phyloP scores from a whole-genome alignment of 352 stramenopile genomes.

The Hyaloperonospora arabidopsidis region DNA sequence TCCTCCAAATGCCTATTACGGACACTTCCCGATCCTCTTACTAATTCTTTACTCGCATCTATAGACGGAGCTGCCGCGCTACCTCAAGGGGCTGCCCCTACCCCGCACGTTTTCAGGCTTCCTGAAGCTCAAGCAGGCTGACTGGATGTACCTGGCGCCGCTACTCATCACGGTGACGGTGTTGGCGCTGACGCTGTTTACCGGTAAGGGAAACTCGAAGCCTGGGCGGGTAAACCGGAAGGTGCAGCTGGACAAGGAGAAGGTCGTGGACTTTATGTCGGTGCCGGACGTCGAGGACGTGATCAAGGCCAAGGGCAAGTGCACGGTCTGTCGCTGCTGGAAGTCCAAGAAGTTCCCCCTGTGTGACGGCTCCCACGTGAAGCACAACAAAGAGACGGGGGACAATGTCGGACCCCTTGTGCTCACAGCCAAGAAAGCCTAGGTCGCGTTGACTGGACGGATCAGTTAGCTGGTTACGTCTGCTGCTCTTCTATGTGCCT shows the following conservation, averaged over 20 bases:
- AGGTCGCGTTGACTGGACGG: conserved; percentile 2
- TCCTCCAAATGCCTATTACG: neutral
- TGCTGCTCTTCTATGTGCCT: no score
- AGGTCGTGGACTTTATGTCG: conserved; percentile 63
- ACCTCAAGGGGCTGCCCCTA: conserved; percentile 76
- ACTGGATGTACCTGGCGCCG: conserved; percentile 80
- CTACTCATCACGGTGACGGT: conserved; percentile 69
- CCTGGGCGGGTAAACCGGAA: conserved; percentile 60
- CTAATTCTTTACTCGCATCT: neutral
- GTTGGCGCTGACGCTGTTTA: conserved; percentile 64
- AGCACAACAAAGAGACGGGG: conserved; percentile 85
- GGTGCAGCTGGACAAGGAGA: conserved; percentile 71
- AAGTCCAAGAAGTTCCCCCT: conserved; percentile 86
- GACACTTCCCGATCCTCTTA: neutral
- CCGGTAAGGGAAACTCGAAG: conserved; percentile 46
- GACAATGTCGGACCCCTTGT: conserved; percentile 79
- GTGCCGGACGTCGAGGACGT: conserved; percentile 75
- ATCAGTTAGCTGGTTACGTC: no score
- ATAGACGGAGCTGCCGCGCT: conserved; percentile 66
- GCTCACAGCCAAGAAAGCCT: conserved; percentile 45
- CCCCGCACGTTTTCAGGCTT: conserved; percentile 77
- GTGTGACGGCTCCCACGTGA: conserved; percentile 71
- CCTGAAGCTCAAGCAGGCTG: conserved; percentile 77
- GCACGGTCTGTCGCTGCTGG: conserved; percentile 77
- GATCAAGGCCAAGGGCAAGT: conserved; percentile 74